These are phyloP conservation scores for Neotropicomus parvogracilis DNA, from an alignment of 1,284 basidiomycete genomes.

Conservation along the genomic window DNA sequence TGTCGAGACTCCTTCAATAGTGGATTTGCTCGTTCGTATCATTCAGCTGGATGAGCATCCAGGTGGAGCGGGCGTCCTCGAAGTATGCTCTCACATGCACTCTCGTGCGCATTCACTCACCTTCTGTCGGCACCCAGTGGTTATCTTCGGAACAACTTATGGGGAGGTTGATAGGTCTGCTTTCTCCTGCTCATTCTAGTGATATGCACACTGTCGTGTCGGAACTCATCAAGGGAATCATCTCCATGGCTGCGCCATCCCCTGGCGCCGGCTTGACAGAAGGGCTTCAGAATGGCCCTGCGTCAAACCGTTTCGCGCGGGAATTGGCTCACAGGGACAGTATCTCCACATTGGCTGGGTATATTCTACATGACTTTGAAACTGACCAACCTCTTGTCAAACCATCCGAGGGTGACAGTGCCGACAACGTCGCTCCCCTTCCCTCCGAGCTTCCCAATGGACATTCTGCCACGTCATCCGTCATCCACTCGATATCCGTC, in stretches of 20 bases:
- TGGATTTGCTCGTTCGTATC: constrained; percentile 89
- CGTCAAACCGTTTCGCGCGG: constrained; percentile 84
- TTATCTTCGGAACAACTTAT: constrained; percentile 84
- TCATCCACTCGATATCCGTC: constrained; percentile 85
- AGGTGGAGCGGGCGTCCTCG: constrained; percentile 79
- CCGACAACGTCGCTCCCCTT: constrained; percentile 12
- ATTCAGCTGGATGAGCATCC: constrained; percentile 89
- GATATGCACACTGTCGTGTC: constrained; percentile 87
- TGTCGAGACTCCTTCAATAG: constrained; percentile 87
- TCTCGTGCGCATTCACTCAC: constrained; percentile 24
- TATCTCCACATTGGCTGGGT: constrained; percentile 71
- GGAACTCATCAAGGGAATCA: constrained; percentile 92
- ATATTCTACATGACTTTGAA: constrained; percentile 73
- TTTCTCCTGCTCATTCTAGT: constrained; percentile 75
- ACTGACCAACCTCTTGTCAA: constrained; percentile 21
- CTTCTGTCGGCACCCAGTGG: constrained; percentile 57
- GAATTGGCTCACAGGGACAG: constrained; percentile 82
- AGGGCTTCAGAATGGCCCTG: constrained; percentile 61
- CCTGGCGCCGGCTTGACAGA: constrained; percentile 69
- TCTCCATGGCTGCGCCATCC: constrained; percentile 90
- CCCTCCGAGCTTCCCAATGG: constrained; percentile 51
- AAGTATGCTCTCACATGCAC: constrained; percentile 56
- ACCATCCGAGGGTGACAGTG: constrained; percentile 10
- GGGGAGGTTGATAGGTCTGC: constrained; percentile 74
- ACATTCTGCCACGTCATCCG: constrained; percentile 82